Evolutionary conservation across 805 yeast species (phyloP), one percentile per base, ranked within the genome.

Genomic region (Isabelozyma pseudorhagii): DNA sequence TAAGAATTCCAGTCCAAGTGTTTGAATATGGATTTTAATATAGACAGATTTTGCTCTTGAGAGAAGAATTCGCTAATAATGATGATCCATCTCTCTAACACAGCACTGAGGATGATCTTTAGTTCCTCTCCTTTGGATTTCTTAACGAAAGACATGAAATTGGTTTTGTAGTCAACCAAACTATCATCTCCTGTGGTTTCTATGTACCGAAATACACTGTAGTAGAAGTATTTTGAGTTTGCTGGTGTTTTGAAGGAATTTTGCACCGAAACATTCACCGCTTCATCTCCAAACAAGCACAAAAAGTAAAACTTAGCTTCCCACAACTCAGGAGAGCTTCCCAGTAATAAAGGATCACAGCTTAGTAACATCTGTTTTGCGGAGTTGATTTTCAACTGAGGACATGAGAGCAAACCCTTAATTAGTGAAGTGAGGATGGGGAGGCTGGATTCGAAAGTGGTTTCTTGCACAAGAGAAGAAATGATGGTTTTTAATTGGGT

Each of bases 21-120:
- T 1, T 60, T 39, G 13, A 76, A 54, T 3, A 79, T 53, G 0
- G 55, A n/a, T 0, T 52, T 42, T 1, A 76, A 58, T 4, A 81
- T 41, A 2, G 36, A 3, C 1, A 55, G 42, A 4, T 79, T 55
- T 5, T 70, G 62, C 0, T 64, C 58, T 11, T 57, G 51, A 0
- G 63, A 39, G 54, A 78, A 71, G 43, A 66, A 53, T 5, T 50
- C 44, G 55, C 80, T 69, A 40, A 76, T 48, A 0, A 85, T 50
- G 0, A 84, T 77, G 39, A 75, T 57, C 90, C 90, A 86, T 56
- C 89, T 78, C 8, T 57, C 44, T 46, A 83, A 72, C 1, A 64
- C 46, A 11, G 51, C 48, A 1, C 42, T 28, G 3, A 54, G 17
- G 0, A 74, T 47, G 13, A 45, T 42, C 3, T 40, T 15, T 8